These are phyloP conservation scores for Nissolia schottii DNA, from an alignment of 306 rosid genomes.

Conservation along the genomic window DNA sequence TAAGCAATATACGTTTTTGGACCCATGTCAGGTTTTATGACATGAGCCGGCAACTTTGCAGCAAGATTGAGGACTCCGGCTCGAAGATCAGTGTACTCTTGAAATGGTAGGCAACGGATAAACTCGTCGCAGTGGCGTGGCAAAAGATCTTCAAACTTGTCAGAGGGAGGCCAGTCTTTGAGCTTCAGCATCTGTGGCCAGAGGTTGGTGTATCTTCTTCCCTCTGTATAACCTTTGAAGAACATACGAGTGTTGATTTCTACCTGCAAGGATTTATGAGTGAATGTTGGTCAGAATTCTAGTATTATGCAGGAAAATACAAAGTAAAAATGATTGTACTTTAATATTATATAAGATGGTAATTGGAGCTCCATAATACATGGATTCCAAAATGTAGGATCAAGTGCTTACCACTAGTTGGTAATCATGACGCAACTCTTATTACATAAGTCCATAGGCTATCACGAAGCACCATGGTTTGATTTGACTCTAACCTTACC, in stretches of 20 bases:
- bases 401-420: no score
- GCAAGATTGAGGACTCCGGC: conserved; percentile 72
- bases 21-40: conserved; percentile 78
- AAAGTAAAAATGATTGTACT: not conserved
- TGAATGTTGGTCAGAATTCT: not conserved
- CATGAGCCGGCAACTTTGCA: conserved; percentile 58
- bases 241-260: conserved; percentile 50
- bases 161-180: conserved; percentile 91
- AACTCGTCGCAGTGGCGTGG: conserved; percentile 86
- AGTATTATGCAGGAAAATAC: not conserved
- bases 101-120: conserved; percentile 64
- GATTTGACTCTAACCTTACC: no score
- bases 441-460: no score
- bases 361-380: not conserved
- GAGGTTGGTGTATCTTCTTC: conserved; percentile 45
- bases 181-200: conserved; percentile 91
- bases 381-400: not conserved
- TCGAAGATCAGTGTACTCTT: conserved; percentile 70
- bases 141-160: conserved; percentile 64
- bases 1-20: conserved; percentile 82
- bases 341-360: not conserved
- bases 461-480: no score
- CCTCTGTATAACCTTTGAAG: conserved; percentile 61
- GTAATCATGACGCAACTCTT: no score
- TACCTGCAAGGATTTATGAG: conserved; percentile 42